A percentile compares a stretch with the other conserved stretches of the same genome.
Evolutionary conservation across 2,329 filamentous ascomycete genomes (phyloP).

Genomic region (Thermoascus crustaceus): DNA sequence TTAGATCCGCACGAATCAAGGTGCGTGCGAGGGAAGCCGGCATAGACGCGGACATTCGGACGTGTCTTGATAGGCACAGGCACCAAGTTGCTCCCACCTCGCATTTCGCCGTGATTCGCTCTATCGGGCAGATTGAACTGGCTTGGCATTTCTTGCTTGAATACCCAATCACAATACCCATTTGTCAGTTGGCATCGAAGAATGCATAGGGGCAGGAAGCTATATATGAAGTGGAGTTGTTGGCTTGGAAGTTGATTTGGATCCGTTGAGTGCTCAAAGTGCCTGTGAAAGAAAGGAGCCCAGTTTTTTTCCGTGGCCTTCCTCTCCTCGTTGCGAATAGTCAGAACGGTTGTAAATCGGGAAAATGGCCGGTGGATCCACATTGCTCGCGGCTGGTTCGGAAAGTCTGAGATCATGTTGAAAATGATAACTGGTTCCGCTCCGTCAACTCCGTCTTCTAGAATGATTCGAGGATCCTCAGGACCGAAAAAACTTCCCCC

Average conservation of each 20-base stretch:
- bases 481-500: constrained; percentile 14
- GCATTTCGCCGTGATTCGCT: constrained; percentile 11
- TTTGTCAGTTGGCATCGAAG: constrained; percentile 3
- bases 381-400: constrained; percentile 14
- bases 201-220: constrained; percentile 5
- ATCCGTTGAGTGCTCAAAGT: not conserved
- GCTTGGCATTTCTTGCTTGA: constrained; percentile 7
- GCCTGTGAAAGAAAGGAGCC: constrained; percentile 16
- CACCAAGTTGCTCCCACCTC: constrained; percentile 16
- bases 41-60: constrained; percentile 7
- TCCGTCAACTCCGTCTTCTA: constrained; percentile 16
- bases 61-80: constrained; percentile 4
- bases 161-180: constrained; percentile 8
- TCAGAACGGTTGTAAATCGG: constrained; percentile 13
- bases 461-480: constrained; percentile 18
- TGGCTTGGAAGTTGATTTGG: constrained; percentile 2
- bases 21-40: constrained; percentile 14
- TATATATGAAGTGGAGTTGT: constrained; percentile 10
- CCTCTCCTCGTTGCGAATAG: constrained; percentile 11
- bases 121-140: constrained; percentile 6
- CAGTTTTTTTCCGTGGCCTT: constrained; percentile 16
- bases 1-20: constrained; percentile 10
- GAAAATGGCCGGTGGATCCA: constrained; percentile 16
- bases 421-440: constrained; percentile 20
- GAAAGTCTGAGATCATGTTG: constrained; percentile 16